Conservation (phyloP, 2,329 filamentous ascomycete species). For the Ophiobolus disseminans region DNA sequence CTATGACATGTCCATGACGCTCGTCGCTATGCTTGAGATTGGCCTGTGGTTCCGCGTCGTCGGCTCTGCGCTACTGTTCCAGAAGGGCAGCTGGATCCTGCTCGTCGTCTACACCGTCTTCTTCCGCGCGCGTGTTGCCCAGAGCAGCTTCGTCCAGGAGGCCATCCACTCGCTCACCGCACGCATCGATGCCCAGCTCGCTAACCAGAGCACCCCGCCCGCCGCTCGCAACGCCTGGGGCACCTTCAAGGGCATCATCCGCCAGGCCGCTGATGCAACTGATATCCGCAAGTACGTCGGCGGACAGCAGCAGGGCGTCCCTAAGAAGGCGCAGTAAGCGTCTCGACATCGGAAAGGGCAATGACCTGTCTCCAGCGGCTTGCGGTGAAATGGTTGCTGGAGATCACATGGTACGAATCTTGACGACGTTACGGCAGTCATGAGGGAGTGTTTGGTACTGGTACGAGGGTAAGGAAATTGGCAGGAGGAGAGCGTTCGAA, state of each 20-base stretch:
- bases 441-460: slow-evolving; percentile 13
- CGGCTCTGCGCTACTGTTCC: slow-evolving; percentile 83
- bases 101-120: slow-evolving; percentile 87
- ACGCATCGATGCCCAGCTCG: slow-evolving; percentile 79
- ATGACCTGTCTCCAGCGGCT: slow-evolving; percentile 22
- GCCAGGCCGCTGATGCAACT: slow-evolving; percentile 79
- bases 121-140: slow-evolving; percentile 85
- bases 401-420: slow-evolving; percentile 25
- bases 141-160: slow-evolving; percentile 91
- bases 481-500: background rate
- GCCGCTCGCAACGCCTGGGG: slow-evolving; percentile 81
- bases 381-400: slow-evolving; percentile 18
- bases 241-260: slow-evolving; percentile 72
- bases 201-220: slow-evolving; percentile 86
- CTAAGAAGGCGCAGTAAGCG: slow-evolving; percentile 68
- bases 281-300: slow-evolving; percentile 77
- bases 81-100: slow-evolving; percentile 88
- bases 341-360: slow-evolving; percentile 12
- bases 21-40: slow-evolving; percentile 90
- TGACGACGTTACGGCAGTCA: slow-evolving; percentile 34
- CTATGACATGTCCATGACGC: slow-evolving; percentile 94
- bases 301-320: slow-evolving; percentile 58
- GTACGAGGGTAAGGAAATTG: background rate
- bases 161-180: slow-evolving; percentile 76
- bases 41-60: slow-evolving; percentile 83